Evolutionary conservation across 768 basidiomycete genomes (phyloP).

Genomic region (Tricholoma furcatifolium): DNA sequence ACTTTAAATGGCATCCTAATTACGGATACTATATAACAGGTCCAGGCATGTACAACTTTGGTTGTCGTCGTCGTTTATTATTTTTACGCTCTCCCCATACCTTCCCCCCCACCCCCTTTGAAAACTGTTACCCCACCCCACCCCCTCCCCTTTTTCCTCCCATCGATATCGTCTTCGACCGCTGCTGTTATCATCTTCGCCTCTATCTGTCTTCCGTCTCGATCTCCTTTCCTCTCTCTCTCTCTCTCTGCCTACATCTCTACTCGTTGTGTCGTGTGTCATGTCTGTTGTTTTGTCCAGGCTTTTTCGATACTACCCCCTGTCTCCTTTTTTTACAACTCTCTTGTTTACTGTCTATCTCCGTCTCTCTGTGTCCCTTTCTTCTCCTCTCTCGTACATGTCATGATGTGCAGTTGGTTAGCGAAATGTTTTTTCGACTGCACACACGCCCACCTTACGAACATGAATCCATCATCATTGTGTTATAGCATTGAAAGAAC

Average conservation of each 20-base stretch:
- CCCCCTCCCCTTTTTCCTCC: neutral
- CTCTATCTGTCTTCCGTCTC: constrained; percentile 12
- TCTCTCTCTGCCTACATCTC: neutral
- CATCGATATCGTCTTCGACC: constrained; percentile 2
- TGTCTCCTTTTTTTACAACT: neutral
- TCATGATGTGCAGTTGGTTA: neutral
- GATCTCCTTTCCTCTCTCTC: constrained; percentile 10
- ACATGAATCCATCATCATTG: too few species aligned
- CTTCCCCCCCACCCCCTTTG: neutral
- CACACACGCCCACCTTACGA: too few species aligned
- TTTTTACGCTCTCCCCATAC: constrained; percentile 3
- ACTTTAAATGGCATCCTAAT: constrained; percentile 12
- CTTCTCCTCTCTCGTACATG: neutral
- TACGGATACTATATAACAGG: constrained; percentile 13
- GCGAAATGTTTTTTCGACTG: too few species aligned
- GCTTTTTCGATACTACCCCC: constrained; percentile 9
- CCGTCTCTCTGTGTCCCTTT: neutral
- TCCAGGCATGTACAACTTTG: constrained; percentile 2
- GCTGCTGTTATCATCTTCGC: constrained; percentile 15
- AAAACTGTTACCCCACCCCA: neutral
- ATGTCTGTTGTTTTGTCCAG: constrained; percentile 15
- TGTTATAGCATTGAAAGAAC: too few species aligned
- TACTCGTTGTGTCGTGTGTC: constrained; percentile 14
- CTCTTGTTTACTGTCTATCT: too few species aligned
- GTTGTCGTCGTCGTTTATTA: constrained; percentile 12